Evolutionary conservation across 2,329 filamentous ascomycete genomes (phyloP).

Genomic region (Pseudocercospora cruenta): DNA sequence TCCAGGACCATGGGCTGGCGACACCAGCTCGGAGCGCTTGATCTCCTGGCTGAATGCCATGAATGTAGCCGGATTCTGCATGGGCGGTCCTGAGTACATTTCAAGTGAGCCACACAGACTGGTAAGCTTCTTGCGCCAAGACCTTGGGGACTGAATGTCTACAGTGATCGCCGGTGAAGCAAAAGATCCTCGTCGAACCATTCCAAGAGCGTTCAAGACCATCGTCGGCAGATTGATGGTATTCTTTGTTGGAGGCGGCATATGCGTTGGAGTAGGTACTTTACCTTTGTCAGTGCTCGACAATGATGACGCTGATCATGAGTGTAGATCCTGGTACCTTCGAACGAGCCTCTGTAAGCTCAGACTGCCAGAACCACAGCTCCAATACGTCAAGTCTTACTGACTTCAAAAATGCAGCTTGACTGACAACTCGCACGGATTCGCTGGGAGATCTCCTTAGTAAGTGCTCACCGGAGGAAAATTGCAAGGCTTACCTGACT

Average conservation of each 20-base stretch:
- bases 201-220: background rate
- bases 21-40: background rate
- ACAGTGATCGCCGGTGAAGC: constrained; percentile 3
- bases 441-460: background rate
- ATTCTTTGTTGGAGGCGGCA: background rate
- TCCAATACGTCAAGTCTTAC: background rate
- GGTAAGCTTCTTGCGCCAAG: too few relatives aligned
- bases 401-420: background rate
- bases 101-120: background rate
- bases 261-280: background rate
- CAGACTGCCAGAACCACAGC: too few relatives aligned
- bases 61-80: background rate
- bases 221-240: background rate
- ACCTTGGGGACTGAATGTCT: background rate
- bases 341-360: background rate
- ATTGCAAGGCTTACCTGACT: background rate
- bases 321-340: background rate
- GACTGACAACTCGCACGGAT: background rate
- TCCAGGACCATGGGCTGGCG: constrained; percentile 54
- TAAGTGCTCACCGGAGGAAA: background rate
- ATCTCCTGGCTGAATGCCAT: background rate
- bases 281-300: background rate
- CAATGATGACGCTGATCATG: background rate
- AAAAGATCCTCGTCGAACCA: background rate
- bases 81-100: background rate